These are phyloP conservation scores for Pleurotus pulmonarius DNA, from an alignment of 768 basidiomycete species.

Conservation along the genomic window DNA sequence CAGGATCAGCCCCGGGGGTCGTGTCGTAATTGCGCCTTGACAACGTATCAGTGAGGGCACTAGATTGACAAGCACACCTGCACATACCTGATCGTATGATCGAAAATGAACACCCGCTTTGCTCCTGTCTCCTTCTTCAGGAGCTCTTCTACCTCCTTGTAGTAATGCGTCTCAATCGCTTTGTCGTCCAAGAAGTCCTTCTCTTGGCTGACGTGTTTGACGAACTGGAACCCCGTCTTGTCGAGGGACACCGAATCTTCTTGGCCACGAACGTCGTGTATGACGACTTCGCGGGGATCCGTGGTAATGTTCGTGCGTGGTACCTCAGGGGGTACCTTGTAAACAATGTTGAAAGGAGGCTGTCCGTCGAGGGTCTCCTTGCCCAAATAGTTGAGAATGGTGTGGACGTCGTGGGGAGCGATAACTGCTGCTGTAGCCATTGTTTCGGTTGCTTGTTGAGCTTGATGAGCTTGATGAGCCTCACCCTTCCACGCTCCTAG, in stretches of 20 bases:
- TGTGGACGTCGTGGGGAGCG: constrained; percentile 5
- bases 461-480: too few species aligned
- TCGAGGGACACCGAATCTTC: constrained; percentile 27
- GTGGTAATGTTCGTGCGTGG: constrained; percentile 18
- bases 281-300: constrained; percentile 15
- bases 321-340: constrained; percentile 10
- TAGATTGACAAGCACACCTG: neutral
- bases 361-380: constrained; percentile 6
- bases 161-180: constrained; percentile 33
- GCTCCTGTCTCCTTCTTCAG: constrained; percentile 36
- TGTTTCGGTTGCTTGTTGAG: too few species aligned
- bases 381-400: constrained; percentile 5
- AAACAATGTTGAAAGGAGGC: constrained; percentile 12
- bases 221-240: constrained; percentile 31
- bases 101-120: constrained; percentile 34
- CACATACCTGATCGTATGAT: constrained; percentile 25
- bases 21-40: neutral
- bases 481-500: too few species aligned
- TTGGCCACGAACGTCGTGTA: constrained; percentile 30
- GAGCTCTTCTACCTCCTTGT: constrained; percentile 32
- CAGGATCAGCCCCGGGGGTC: neutral
- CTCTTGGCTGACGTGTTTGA: constrained; percentile 18
- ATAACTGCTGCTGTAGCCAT: constrained; percentile 9
- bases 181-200: constrained; percentile 28
- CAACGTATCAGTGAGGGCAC: neutral